phyloP scores from a whole-genome alignment of 306 rosid genomes.

The Pterocarpus santalinus region DNA sequence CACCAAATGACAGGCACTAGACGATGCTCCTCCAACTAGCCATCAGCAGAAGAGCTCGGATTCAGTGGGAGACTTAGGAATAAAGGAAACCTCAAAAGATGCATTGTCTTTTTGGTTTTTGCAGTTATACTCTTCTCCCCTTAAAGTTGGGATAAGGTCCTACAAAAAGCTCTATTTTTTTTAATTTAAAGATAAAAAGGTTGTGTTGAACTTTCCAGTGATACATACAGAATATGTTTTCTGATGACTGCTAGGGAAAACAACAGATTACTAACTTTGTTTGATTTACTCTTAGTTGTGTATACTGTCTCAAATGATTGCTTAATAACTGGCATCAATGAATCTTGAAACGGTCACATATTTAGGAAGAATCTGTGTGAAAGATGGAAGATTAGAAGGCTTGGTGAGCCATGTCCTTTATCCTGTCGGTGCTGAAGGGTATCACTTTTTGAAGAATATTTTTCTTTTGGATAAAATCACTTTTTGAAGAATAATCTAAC shows the following conservation, averaged over 20 bases:
- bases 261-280: neutral
- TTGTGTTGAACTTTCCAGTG: neutral
- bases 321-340: neutral
- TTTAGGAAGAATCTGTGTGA: slow-evolving; percentile 2
- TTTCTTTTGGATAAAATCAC: neutral
- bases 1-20: slow-evolving; percentile 31
- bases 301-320: neutral
- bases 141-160: slow-evolving; percentile 5
- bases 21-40: neutral
- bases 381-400: neutral
- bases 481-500: neutral
- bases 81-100: neutral
- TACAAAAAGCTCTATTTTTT: neutral
- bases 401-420: neutral
- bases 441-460: neutral
- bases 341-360: slow-evolving; percentile 13
- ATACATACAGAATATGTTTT: neutral
- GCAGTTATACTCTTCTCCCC: neutral
- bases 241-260: neutral
- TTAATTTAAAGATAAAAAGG: neutral
- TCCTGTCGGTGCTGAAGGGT: neutral
- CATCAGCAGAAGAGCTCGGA: slow-evolving; percentile 27
- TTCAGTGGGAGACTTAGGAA: slow-evolving; percentile 37
- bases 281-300: neutral
- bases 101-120: neutral